Evolutionary conservation across 202 grass and related monocot species (phyloP).

Genomic region (Carex arenaria): DNA sequence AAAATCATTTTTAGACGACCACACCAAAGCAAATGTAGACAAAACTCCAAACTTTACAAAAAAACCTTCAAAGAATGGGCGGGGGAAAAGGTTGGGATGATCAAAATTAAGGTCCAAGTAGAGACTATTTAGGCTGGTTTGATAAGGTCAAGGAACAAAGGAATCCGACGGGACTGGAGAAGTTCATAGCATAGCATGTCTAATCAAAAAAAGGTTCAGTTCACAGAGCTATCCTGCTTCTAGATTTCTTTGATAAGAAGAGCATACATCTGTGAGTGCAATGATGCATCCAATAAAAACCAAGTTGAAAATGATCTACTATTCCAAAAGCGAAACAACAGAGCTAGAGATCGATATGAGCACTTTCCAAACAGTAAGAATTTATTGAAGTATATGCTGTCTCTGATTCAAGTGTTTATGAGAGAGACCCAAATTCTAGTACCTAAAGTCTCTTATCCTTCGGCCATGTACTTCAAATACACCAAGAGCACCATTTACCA

Average conservation of each 20-base stretch:
- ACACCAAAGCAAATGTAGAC: too few relatives aligned
- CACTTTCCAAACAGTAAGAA: background rate
- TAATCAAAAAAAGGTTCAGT: too few relatives aligned
- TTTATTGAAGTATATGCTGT: background rate
- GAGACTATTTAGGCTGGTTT: too few relatives aligned
- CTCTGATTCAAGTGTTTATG: background rate
- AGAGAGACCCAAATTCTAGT: slow-evolving; percentile 21
- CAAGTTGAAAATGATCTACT: background rate
- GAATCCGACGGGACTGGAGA: too few relatives aligned
- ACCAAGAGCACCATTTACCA: slow-evolving; percentile 98
- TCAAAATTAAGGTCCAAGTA: too few relatives aligned
- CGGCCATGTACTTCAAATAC: slow-evolving; percentile 99
- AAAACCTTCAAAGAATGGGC: too few relatives aligned
- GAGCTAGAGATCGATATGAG: background rate
- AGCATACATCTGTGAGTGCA: slow-evolving; percentile 7
- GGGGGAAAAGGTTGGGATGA: too few relatives aligned
- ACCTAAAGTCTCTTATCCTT: slow-evolving; percentile 98
- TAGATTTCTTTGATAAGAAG: background rate
- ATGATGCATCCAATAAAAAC: background rate
- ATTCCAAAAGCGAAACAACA: background rate
- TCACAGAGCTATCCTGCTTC: background rate
- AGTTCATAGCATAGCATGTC: too few relatives aligned
- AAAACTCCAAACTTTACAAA: too few relatives aligned
- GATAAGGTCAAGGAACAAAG: too few relatives aligned
- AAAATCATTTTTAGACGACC: slow-evolving; percentile 3